A percentile compares a stretch with the other conserved stretches of the same genome.
Evolutionary conservation across 1,284 basidiomycete genomes (phyloP).

Genomic region (Paramarasmius palmivorus): DNA sequence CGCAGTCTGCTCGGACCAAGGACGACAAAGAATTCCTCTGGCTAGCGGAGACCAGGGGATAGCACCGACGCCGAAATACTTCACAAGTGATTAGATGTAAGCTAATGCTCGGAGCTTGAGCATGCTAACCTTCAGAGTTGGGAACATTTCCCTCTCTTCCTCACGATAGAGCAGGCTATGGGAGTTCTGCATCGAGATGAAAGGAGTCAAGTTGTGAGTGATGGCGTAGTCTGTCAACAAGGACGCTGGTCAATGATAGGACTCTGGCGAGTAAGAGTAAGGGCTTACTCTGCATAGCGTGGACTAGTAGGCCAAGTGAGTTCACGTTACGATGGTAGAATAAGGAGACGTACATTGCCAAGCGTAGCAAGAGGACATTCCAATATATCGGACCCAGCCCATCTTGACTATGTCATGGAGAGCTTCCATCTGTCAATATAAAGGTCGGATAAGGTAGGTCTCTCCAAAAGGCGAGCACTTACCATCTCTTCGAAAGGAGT

Average conservation of each 20-base stretch:
- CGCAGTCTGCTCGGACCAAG: conserved; percentile 33
- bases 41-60: conserved; percentile 55
- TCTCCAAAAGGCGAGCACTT: not conserved
- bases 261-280: too few relatives aligned
- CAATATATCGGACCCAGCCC: conserved; percentile 68
- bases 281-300: conserved; percentile 54
- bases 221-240: conserved; percentile 41
- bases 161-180: conserved; percentile 62
- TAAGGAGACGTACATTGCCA: conserved; percentile 41
- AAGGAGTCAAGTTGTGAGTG: conserved; percentile 57
- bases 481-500: conserved; percentile 47
- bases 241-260: not conserved
- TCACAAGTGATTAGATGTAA: not conserved
- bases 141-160: conserved; percentile 71
- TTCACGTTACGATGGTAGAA: not conserved
- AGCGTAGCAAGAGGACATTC: conserved; percentile 55
- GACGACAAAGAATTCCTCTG: conserved; percentile 45
- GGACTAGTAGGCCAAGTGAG: conserved; percentile 29
- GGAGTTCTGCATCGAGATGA: conserved; percentile 75
- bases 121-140: conserved; percentile 45
- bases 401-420: conserved; percentile 65
- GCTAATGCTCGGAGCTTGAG: not conserved
- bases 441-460: conserved; percentile 12
- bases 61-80: conserved; percentile 38
- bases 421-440: conserved; percentile 56